Evolutionary conservation across 768 basidiomycete genomes (phyloP).

Genomic region (Leccinum sublutescens): DNA sequence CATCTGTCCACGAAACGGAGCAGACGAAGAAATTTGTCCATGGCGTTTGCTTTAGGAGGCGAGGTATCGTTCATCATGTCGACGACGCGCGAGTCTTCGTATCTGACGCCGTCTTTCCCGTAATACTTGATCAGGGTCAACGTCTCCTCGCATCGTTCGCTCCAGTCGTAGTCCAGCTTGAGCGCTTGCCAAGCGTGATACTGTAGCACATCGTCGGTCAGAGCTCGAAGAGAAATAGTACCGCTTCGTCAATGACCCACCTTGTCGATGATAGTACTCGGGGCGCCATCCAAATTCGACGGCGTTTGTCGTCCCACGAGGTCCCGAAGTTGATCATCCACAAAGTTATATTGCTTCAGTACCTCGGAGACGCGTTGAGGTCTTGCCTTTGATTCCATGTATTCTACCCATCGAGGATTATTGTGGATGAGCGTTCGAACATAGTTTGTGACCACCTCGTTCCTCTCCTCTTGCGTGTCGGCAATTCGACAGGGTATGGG

Average conservation of each 20-base stretch:
- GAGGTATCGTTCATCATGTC: conserved; percentile 49
- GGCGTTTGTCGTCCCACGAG: conserved; percentile 45
- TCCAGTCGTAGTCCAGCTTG: conserved; percentile 41
- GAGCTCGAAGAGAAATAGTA: not conserved
- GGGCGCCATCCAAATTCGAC: conserved; percentile 37
- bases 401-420: conserved; percentile 45
- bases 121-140: conserved; percentile 52
- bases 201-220: conserved; percentile 14
- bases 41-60: conserved; percentile 43
- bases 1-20: conserved; percentile 48
- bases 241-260: conserved; percentile 29
- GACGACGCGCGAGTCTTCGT: conserved; percentile 48
- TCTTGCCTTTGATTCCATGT: conserved; percentile 42
- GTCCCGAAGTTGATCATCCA: conserved; percentile 48
- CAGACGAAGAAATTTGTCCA: conserved; percentile 46
- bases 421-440: conserved; percentile 44
- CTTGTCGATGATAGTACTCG: conserved; percentile 41
- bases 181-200: conserved; percentile 55
- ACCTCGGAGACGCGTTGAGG: conserved; percentile 42
- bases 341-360: conserved; percentile 49
- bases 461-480: conserved; percentile 39
- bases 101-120: conserved; percentile 51
- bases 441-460: conserved; percentile 42
- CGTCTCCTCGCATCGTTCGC: conserved; percentile 49
- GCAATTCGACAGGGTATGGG: conserved; percentile 27